Conservation (phyloP, 2,329 filamentous ascomycete genomes). For the Trichoderma simmonsii region DNA sequence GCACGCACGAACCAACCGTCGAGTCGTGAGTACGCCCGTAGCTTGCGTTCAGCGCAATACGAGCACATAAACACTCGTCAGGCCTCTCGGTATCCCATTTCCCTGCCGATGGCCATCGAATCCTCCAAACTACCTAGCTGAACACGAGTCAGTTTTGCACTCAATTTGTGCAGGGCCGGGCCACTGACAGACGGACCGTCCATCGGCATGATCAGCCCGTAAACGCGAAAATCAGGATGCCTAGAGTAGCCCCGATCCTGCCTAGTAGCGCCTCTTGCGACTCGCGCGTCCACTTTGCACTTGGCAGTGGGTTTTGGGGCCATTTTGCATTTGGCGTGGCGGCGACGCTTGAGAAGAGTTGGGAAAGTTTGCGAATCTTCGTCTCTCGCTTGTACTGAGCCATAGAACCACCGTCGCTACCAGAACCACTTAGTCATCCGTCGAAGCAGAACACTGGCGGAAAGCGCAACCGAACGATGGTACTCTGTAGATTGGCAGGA, state of each 20-base stretch:
- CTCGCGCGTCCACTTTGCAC: background rate
- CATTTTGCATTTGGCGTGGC: background rate
- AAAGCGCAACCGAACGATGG: background rate
- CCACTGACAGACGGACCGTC: constrained; percentile 11
- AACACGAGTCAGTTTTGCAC: constrained; percentile 3
- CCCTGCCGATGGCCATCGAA: background rate
- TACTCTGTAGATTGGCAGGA: background rate
- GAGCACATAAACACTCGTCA: background rate
- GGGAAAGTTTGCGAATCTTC: background rate
- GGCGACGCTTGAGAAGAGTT: background rate
- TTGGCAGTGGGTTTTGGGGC: background rate
- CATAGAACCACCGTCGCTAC: background rate
- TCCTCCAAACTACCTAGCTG: background rate
- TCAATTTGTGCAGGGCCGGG: background rate
- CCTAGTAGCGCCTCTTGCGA: background rate
- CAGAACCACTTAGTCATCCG: background rate
- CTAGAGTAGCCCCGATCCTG: background rate
- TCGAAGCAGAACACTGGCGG: background rate
- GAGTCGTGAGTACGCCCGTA: background rate
- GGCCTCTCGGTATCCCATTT: background rate
- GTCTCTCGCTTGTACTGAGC: background rate
- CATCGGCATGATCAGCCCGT: constrained; percentile 14
- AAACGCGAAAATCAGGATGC: background rate
- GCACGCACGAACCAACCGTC: background rate
- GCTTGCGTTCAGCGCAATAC: background rate